phyloP scores from a whole-genome alignment of 2,329 filamentous ascomycete species.

The Malbranchea zuffiana region DNA sequence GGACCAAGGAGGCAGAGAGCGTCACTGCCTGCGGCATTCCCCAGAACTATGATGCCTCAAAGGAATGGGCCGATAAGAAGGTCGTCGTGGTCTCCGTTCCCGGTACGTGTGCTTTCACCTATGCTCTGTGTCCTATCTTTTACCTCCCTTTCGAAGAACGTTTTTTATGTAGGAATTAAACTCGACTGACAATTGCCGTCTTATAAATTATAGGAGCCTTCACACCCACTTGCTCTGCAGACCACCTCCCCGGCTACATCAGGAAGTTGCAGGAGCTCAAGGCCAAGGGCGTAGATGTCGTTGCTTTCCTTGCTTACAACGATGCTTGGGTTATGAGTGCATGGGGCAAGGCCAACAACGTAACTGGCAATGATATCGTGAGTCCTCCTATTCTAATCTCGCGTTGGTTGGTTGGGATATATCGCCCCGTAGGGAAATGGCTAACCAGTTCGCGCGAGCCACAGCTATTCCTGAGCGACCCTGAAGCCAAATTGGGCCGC shows the following conservation, averaged over 20 bases:
- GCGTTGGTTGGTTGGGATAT: background rate
- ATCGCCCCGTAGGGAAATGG: no score
- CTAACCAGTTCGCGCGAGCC: background rate
- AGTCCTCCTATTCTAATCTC: slow-evolving; percentile 15
- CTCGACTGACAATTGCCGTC: background rate
- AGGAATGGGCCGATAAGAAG: slow-evolving; percentile 61
- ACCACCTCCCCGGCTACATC: slow-evolving; percentile 73
- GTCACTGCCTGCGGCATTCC: slow-evolving; percentile 70
- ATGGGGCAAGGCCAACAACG: slow-evolving; percentile 77
- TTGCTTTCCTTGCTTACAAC: slow-evolving; percentile 74
- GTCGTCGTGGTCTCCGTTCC: slow-evolving; percentile 60
- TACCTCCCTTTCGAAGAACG: no score
- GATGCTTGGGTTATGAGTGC: slow-evolving; percentile 80
- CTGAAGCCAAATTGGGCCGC: slow-evolving; percentile 66
- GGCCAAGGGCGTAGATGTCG: slow-evolving; percentile 69
- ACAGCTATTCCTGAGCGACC: slow-evolving; percentile 66
- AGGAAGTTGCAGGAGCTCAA: slow-evolving; percentile 58
- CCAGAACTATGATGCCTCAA: slow-evolving; percentile 66
- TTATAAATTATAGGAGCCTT: slow-evolving; percentile 56
- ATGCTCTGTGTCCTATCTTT: background rate
- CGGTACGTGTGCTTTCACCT: slow-evolving; percentile 32
- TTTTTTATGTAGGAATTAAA: no score
- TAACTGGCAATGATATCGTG: slow-evolving; percentile 60
- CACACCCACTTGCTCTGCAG: slow-evolving; percentile 73
- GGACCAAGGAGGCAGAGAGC: slow-evolving; percentile 54